Conservation (phyloP, 495 filamentous ascomycete species). For the Lophiotrema nucula region DNA sequence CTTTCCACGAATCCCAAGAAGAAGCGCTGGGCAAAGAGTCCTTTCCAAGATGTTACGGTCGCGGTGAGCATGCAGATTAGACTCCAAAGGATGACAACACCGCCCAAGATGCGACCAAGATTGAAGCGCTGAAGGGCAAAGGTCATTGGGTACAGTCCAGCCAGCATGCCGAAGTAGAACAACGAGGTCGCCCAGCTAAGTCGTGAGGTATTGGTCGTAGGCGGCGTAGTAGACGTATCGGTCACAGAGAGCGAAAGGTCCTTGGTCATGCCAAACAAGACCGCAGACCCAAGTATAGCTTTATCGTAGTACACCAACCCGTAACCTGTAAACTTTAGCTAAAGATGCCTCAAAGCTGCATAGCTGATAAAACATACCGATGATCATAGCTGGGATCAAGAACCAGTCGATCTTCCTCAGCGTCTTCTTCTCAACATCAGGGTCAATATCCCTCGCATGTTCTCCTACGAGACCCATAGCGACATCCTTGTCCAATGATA, state of each 20-base stretch:
- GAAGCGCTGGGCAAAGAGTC: conserved; percentile 68
- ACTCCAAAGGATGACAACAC: conserved; percentile 65
- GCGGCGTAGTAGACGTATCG: conserved; percentile 54
- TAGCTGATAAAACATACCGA: conserved; percentile 49
- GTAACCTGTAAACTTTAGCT: conserved; percentile 44
- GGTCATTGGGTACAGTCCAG: conserved; percentile 70
- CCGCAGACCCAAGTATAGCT: conserved; percentile 69
- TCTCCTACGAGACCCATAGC: conserved; percentile 53
- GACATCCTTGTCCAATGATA: conserved; percentile 45
- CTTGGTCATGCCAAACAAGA: conserved; percentile 71
- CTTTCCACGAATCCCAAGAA: conserved; percentile 69
- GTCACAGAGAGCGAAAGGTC: conserved; percentile 58
- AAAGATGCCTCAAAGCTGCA: not conserved
- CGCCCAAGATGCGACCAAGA: conserved; percentile 60
- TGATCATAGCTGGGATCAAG: conserved; percentile 68
- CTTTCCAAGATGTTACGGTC: conserved; percentile 60
- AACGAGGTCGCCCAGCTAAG: conserved; percentile 73
- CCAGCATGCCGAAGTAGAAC: conserved; percentile 79
- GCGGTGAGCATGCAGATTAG: conserved; percentile 67
- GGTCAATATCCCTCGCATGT: conserved; percentile 53
- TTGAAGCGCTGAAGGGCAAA: conserved; percentile 66
- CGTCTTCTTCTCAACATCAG: conserved; percentile 53
- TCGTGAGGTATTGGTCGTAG: conserved; percentile 58
- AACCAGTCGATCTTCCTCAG: conserved; percentile 69
- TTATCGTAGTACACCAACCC: conserved; percentile 80